These are phyloP conservation scores for Punica granatum DNA, from an alignment of 345 rosid genomes.

Conservation along the genomic window DNA sequence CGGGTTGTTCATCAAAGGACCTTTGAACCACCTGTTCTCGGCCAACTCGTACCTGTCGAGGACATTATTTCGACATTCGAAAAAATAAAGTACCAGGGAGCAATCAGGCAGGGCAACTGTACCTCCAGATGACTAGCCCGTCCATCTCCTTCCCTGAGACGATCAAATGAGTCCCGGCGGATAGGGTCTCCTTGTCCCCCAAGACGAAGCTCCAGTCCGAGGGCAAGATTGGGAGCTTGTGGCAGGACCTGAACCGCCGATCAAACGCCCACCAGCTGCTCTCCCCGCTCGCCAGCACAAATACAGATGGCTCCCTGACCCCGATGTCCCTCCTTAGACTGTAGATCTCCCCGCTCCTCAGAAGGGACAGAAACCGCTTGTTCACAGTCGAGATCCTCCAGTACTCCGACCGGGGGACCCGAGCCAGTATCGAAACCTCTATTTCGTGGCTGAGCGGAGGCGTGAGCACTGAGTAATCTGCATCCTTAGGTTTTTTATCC, in stretches of 20 bases:
- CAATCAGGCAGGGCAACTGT: not conserved
- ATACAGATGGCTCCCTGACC: constrained; percentile 58
- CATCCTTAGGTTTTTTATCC: constrained; percentile 66
- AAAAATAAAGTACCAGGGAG: not conserved
- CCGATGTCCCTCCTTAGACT: constrained; percentile 56
- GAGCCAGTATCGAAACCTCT: constrained; percentile 64
- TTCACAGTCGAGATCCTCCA: constrained; percentile 53
- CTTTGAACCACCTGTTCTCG: constrained; percentile 64
- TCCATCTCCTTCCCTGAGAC: constrained; percentile 57
- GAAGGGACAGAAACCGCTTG: constrained; percentile 39
- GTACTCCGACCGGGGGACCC: constrained; percentile 61
- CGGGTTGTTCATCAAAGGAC: constrained; percentile 60
- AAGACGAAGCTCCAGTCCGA: constrained; percentile 48
- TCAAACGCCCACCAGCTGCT: constrained; percentile 69
- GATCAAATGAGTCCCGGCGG: constrained; percentile 74
- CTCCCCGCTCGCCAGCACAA: constrained; percentile 64
- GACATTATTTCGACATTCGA: not conserved
- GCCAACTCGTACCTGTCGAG: constrained; percentile 39
- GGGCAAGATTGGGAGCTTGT: constrained; percentile 60
- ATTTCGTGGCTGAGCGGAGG: constrained; percentile 62
- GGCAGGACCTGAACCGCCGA: constrained; percentile 31
- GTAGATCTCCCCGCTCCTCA: constrained; percentile 64
- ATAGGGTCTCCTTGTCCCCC: constrained; percentile 74
- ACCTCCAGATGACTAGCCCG: constrained; percentile 58
- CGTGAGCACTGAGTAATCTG: constrained; percentile 56